Evolutionary conservation across 148 eudicot genomes (phyloP).

Genomic region (Silene uniflora): DNA sequence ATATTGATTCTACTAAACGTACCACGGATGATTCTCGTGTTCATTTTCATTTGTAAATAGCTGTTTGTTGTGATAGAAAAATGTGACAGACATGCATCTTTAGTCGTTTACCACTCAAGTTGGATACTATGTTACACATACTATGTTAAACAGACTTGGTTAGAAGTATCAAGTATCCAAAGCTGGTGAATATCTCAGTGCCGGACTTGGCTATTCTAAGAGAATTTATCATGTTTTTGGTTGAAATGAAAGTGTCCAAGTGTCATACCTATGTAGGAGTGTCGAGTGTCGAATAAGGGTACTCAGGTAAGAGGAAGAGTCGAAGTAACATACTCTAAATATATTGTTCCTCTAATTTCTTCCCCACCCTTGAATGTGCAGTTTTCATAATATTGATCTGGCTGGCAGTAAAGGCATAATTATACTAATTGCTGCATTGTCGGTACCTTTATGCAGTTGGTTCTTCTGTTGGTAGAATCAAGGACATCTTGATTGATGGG

Average conservation of each 20-base stretch:
- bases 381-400: background rate
- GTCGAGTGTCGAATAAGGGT: background rate
- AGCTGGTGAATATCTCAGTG: background rate
- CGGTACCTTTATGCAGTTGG: constrained; percentile 45
- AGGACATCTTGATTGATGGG: constrained; percentile 81
- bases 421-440: background rate
- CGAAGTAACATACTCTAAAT: background rate
- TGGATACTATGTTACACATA: background rate
- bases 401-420: background rate
- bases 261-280: background rate
- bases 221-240: background rate
- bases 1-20: background rate
- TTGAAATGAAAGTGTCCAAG: background rate
- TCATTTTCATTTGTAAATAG: background rate
- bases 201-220: background rate
- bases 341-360: background rate
- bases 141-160: background rate
- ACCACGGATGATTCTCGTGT: background rate
- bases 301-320: background rate
- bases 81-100: background rate
- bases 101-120: background rate
- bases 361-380: background rate
- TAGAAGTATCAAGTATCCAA: background rate
- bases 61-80: background rate
- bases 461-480: constrained; percentile 43